Conservation (phyloP, 2,329 filamentous ascomycete genomes). For the Orbilia ellipsospora region DNA sequence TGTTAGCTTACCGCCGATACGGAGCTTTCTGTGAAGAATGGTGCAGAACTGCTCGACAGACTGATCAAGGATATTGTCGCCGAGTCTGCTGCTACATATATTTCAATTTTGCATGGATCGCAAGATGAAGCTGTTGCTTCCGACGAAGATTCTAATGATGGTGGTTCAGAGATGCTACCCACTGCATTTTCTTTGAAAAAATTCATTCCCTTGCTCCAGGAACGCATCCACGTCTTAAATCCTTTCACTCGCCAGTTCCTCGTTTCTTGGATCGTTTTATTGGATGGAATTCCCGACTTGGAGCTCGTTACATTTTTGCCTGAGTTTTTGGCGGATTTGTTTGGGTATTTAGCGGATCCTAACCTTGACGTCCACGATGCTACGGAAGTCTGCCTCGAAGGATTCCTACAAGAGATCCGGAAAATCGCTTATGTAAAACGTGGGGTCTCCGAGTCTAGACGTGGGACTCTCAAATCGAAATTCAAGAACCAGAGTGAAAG, state of each 20-base stretch:
- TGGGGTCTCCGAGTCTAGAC: conserved; percentile 86
- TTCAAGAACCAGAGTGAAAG: conserved; percentile 78
- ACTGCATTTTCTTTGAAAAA: conserved; percentile 90
- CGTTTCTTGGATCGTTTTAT: conserved; percentile 92
- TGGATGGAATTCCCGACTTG: conserved; percentile 96
- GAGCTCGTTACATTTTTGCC: conserved; percentile 93
- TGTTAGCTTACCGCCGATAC: conserved; percentile 89
- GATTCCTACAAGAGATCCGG: conserved; percentile 92
- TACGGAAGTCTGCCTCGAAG: conserved; percentile 87
- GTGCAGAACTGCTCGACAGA: conserved; percentile 91
- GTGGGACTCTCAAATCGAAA: conserved; percentile 73
- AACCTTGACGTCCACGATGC: conserved; percentile 95
- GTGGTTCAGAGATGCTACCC: conserved; percentile 68
- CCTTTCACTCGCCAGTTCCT: conserved; percentile 95
- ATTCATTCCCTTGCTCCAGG: conserved; percentile 93
- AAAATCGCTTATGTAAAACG: conserved; percentile 93
- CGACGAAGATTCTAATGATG: conserved; percentile 61
- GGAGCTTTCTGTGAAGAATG: conserved; percentile 97
- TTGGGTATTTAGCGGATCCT: conserved; percentile 90
- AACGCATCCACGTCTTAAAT: conserved; percentile 92
- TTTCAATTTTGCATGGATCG: conserved; percentile 78
- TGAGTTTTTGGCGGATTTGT: conserved; percentile 86
- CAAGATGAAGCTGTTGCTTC: conserved; percentile 62
- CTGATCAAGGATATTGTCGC: conserved; percentile 69
- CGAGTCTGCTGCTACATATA: conserved; percentile 72